Evolutionary conservation across 257 asterid genomes (phyloP), one percentile per base, ranked within the genome.

Genomic region (Schizonepeta tenuifolia): DNA sequence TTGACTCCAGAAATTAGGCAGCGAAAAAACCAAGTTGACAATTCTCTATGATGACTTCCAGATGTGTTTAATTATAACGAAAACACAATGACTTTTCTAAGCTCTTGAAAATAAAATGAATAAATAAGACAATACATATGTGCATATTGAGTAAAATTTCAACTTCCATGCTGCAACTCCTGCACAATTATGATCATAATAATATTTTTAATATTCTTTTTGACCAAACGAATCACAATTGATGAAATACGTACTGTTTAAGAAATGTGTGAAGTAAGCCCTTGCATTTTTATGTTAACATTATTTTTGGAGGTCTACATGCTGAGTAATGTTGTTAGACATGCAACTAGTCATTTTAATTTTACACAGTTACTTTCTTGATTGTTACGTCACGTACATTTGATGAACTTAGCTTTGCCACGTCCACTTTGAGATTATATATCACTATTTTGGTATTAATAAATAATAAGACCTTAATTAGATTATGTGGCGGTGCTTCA

Each of bases 1-100:
- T 72, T 49, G 72, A 72, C 75, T 60, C 67, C 63, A 21, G 6
- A 65, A 74, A 74, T 74, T 79, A 65, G 77, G 83, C 83, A 70
- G 41, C 70, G 8, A 67, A 78, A 73, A 28, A 21, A 55, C 72
- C 73, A 57, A 64, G 76, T 79, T 69, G 83, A 79, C 77, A 79
- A 44, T 79, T 77, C 49, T 68, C 20, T 20, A 61, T 21, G 75
- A 51, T 38, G 69, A 58, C 63, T 62, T 70, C 68, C 75, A 61
- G 69, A 73, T 65, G 55, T 44, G 21, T 60, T 24, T n/a, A n/a
- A n/a, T n/a, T 38, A 21, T 60, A 44, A 44, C 7, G 20, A 15
- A 65, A 43, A 35, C 20, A 50, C 70, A 60, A 67, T 7, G 57
- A 61, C 70, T 61, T 68, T 65, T 40, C n/a, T 57, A 9, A 56